phyloP scores from a whole-genome alignment of 75 land plant genomes.

The Sequoia sempervirens region DNA sequence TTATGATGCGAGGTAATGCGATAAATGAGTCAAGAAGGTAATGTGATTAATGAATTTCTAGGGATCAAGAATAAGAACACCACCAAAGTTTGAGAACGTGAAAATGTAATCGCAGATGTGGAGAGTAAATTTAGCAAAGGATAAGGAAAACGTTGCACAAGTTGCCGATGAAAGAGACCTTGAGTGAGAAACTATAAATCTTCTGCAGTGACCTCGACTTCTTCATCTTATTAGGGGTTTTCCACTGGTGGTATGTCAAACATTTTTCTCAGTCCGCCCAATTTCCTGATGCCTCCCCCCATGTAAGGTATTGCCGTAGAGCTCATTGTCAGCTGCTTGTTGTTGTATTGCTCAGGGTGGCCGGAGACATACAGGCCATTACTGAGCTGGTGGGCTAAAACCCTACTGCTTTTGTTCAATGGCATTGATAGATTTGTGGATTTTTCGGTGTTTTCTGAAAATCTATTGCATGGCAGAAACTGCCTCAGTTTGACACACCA shows the following conservation, averaged over 20 bases:
- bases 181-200: conserved; percentile 41
- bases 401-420: background rate
- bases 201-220: conserved; percentile 8
- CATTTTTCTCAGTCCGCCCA: conserved; percentile 73
- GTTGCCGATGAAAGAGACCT: conserved; percentile 37
- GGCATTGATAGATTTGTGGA: background rate
- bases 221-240: conserved; percentile 5
- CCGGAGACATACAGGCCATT: conserved; percentile 78
- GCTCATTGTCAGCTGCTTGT: conserved; percentile 47
- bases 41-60: background rate
- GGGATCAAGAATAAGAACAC: background rate
- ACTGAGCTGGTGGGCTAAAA: conserved; percentile 63
- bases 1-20: background rate
- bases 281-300: conserved; percentile 68
- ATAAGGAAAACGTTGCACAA: background rate
- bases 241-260: conserved; percentile 53
- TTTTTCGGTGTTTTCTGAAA: background rate
- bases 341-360: conserved; percentile 62
- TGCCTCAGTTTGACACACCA: too few relatives aligned
- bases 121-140: too few relatives aligned
- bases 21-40: background rate
- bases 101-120: background rate
- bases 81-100: background rate
- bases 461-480: too few relatives aligned
- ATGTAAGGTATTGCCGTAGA: conserved; percentile 57